Evolutionary conservation across 345 rosid genomes (phyloP).

Genomic region (Chamaenerion angustifolium): DNA sequence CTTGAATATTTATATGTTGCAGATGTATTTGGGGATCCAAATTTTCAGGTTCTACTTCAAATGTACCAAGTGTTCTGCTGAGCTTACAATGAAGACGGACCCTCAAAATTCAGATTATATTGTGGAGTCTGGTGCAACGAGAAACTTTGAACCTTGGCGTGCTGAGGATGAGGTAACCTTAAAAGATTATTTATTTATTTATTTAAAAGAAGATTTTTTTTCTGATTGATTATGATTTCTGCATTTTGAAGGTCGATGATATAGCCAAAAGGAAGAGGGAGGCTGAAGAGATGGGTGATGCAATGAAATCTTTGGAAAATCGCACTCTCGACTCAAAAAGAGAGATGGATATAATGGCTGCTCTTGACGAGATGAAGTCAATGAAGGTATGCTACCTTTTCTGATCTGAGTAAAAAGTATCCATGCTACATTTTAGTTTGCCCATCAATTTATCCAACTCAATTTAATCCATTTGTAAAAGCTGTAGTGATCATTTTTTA

Average conservation of each 20-base stretch:
- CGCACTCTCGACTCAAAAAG: slow-evolving; percentile 80
- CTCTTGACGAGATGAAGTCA: slow-evolving; percentile 88
- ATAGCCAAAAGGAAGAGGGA: slow-evolving; percentile 44
- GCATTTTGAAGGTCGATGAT: slow-evolving; percentile 32
- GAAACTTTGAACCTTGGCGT: slow-evolving; percentile 97
- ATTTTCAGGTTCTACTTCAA: slow-evolving; percentile 89
- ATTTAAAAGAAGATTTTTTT: not conserved
- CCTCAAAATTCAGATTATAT: slow-evolving; percentile 89
- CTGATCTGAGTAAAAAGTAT: no score
- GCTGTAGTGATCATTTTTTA: no score
- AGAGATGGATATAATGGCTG: slow-evolving; percentile 90
- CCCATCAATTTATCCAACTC: no score
- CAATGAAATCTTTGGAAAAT: slow-evolving; percentile 89
- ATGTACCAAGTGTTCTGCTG: slow-evolving; percentile 90
- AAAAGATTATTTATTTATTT: not conserved
- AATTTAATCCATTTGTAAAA: no score
- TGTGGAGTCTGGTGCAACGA: slow-evolving; percentile 73
- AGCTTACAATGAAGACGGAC: slow-evolving; percentile 76
- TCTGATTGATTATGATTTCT: slow-evolving; percentile 3
- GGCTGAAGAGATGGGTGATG: slow-evolving; percentile 90
- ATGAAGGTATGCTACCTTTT: slow-evolving; percentile 37
- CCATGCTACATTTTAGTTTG: no score
- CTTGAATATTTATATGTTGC: slow-evolving; percentile 11
- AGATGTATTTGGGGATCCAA: slow-evolving; percentile 89
- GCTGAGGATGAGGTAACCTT: slow-evolving; percentile 62